Conservation (phyloP, 2,329 filamentous ascomycete genomes). For the Calonectria pteridis region DNA sequence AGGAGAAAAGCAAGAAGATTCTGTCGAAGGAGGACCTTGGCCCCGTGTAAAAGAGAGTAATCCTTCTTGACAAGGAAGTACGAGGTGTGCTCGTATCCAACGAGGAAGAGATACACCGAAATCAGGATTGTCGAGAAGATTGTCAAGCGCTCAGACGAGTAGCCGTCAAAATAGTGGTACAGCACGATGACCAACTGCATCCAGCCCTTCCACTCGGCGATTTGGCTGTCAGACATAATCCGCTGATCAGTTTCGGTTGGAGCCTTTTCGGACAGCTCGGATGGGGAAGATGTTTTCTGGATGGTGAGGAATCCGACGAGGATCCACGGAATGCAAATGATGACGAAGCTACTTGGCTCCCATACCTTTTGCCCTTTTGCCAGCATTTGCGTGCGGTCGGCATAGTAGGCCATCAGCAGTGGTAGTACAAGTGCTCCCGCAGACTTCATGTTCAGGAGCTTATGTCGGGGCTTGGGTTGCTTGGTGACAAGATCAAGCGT, state of each 20-base stretch:
- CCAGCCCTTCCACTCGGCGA: conserved; percentile 75
- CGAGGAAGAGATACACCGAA: conserved; percentile 73
- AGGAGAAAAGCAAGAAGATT: conserved; percentile 65
- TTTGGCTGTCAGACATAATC: conserved; percentile 61
- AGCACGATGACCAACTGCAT: conserved; percentile 68
- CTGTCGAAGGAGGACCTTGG: conserved; percentile 65
- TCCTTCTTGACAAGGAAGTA: conserved; percentile 69
- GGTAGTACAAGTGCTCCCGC: conserved; percentile 50
- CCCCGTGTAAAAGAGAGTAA: conserved; percentile 66
- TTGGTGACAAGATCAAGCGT: conserved; percentile 26
- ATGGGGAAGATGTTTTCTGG: conserved; percentile 39
- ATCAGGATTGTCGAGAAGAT: conserved; percentile 54
- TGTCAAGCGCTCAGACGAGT: conserved; percentile 65
- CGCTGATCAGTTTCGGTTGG: conserved; percentile 2
- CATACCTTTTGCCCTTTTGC: conserved; percentile 40
- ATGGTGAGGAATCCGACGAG: conserved; percentile 36
- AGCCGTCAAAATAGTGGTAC: conserved; percentile 68
- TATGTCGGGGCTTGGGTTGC: conserved; percentile 22
- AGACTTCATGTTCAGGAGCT: conserved; percentile 37
- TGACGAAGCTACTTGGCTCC: conserved; percentile 44
- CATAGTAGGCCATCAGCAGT: conserved; percentile 44
- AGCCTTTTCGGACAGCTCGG: background rate
- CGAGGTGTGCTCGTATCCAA: conserved; percentile 70
- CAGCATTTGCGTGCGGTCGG: conserved; percentile 46
- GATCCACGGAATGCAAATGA: conserved; percentile 34